phyloP scores from a whole-genome alignment of 257 asterid species.

The Rauvolfia tetraphylla region DNA sequence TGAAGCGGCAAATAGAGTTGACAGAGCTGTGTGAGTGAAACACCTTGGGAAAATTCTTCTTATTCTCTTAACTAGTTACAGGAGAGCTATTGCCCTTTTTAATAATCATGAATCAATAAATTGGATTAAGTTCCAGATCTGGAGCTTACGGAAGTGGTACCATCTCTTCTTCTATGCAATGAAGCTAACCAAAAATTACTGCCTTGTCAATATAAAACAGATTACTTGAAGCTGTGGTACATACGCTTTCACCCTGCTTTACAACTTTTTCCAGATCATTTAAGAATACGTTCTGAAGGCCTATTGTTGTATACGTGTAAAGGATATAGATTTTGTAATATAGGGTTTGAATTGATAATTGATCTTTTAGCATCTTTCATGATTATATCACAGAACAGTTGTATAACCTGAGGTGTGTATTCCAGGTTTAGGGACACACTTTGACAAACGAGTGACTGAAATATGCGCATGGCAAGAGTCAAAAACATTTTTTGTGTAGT shows the following conservation, averaged over 20 bases:
- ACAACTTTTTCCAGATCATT: background rate
- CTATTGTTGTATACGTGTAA: background rate
- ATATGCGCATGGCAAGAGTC: background rate
- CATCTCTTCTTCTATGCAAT: background rate
- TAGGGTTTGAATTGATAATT: background rate
- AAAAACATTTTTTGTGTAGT: background rate
- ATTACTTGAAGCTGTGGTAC: background rate
- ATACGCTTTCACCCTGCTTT: background rate
- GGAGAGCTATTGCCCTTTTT: background rate
- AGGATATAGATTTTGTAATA: background rate
- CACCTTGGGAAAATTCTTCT: background rate
- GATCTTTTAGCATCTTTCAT: background rate
- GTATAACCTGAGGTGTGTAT: background rate
- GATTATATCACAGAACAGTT: background rate
- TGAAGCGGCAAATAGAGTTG: background rate
- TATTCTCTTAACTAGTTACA: background rate
- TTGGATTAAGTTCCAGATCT: background rate
- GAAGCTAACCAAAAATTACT: constrained; percentile 2
- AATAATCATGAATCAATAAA: background rate
- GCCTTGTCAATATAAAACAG: background rate
- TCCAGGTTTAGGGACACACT: background rate
- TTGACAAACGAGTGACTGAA: background rate
- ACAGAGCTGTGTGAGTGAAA: background rate
- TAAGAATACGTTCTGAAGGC: background rate
- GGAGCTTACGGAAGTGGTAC: background rate